Base-by-base conservation (phyloP, 2,329 filamentous ascomycete species). In the Sporothrix luriei region DNA sequence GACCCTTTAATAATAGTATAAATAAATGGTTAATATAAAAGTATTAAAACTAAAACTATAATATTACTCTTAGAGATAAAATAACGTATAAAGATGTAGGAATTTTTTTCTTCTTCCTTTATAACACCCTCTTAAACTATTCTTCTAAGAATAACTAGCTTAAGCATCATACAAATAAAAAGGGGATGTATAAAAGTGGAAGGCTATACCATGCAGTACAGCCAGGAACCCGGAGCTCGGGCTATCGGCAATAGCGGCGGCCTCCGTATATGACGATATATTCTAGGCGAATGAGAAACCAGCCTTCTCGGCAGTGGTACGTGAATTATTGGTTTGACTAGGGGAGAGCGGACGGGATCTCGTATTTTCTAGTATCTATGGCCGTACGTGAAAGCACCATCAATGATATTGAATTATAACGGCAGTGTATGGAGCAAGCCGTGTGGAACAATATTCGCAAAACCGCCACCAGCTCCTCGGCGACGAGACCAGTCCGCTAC, bases 181-280 rank as follows among this genome's bases (percentile, higher is more conserved):
- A 29, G 54, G 54, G 54, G 54, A 21, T 59, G 29, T 59, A 59
- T 29, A 59, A 40, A 59, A 59, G 54, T n/a, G 54, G 54, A 59
- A 59, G 54, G 54, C 54, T 59, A 59, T 24, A 59, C 29, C 26
- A 26, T 26, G 54, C 26, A 57, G 26, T 26, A 38, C 54, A 57
- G 54, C 54, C 54, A 57, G 54, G 54, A 38, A 57, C 54, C n/a
- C n/a, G n/a, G n/a, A n/a, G n/a, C n/a, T n/a, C n/a, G n/a, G n/a
- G n/a, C n/a, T n/a, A n/a, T n/a, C n/a, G n/a, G 10, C 38, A 40
- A 10, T 10, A 40, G 38, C 38, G 38, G n/a, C n/a, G n/a, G n/a
- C n/a, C n/a, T n/a, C n/a, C n/a, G n/a, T n/a, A n/a, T n/a, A n/a
- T n/a, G n/a, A n/a, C n/a, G n/a, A n/a, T n/a, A n/a, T n/a, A n/a